Conservation (phyloP, 148 eudicot species). For the Vaccinium darrowii region DNA sequence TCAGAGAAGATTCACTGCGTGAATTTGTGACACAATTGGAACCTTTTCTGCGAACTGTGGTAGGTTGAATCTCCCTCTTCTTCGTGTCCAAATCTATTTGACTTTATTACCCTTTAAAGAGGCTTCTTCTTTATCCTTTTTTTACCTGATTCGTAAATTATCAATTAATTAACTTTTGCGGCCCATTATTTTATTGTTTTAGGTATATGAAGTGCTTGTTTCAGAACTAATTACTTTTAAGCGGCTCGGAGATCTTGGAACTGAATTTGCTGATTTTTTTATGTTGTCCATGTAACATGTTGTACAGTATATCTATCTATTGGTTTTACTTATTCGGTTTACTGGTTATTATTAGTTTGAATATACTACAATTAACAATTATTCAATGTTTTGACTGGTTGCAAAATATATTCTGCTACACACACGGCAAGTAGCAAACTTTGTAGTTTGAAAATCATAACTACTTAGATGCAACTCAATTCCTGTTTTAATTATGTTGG, state of each 20-base stretch:
- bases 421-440: not conserved
- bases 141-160: not conserved
- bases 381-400: not conserved
- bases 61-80: slow-evolving; percentile 27
- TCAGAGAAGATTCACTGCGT: slow-evolving; percentile 29
- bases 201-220: not conserved
- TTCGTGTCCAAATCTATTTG: not conserved
- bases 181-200: not conserved
- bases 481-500: not conserved
- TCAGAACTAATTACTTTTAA: not conserved
- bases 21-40: slow-evolving; percentile 45
- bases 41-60: slow-evolving; percentile 51
- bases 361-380: not conserved
- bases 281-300: not conserved
- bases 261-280: not conserved
- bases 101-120: not conserved
- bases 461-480: not conserved
- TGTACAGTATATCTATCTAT: not conserved
- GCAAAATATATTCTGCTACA: not conserved
- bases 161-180: not conserved
- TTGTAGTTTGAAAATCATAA: not conserved
- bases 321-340: not conserved
- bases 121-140: not conserved
- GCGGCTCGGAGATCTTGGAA: not conserved
- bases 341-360: not conserved